Evolutionary conservation across 1,284 basidiomycete species (phyloP).

Genomic region (Pseudozyma thailandica): DNA sequence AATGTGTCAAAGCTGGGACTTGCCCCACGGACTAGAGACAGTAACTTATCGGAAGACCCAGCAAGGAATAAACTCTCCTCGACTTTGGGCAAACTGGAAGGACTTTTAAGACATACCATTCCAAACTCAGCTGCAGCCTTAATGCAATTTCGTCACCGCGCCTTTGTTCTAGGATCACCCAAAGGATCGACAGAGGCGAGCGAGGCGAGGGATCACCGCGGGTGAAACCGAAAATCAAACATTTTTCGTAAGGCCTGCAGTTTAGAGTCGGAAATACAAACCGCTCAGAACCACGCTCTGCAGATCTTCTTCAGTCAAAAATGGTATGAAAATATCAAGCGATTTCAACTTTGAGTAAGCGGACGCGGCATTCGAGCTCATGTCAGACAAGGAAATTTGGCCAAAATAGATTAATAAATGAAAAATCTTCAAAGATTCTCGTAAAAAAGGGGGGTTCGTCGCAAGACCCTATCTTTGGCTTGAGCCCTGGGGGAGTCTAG

Average conservation of each 20-base stretch:
- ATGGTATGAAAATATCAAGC: too few relatives aligned
- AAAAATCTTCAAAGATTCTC: neutral
- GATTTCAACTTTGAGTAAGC: too few relatives aligned
- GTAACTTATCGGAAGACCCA: too few relatives aligned
- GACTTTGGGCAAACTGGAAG: too few relatives aligned
- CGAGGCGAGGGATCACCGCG: neutral
- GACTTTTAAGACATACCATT: neutral
- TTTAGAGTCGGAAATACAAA: neutral
- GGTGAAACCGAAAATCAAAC: slow-evolving; percentile 5
- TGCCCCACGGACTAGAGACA: too few relatives aligned
- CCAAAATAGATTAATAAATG: neutral
- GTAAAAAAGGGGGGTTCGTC: slow-evolving; percentile 1
- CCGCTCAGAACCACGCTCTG: neutral
- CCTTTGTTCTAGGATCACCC: slow-evolving; percentile 1
- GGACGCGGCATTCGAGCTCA: neutral
- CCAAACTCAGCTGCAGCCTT: neutral
- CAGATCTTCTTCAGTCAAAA: too few relatives aligned
- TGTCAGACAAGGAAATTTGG: slow-evolving; percentile 8
- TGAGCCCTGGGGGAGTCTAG: neutral
- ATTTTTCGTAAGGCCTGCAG: neutral
- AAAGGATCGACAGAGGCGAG: neutral
- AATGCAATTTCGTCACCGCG: slow-evolving; percentile 3
- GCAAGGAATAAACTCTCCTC: too few relatives aligned
- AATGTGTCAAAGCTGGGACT: too few relatives aligned
- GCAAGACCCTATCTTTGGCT: neutral